Conservation (phyloP, 306 rosid species). For the Corylus heterophylla region DNA sequence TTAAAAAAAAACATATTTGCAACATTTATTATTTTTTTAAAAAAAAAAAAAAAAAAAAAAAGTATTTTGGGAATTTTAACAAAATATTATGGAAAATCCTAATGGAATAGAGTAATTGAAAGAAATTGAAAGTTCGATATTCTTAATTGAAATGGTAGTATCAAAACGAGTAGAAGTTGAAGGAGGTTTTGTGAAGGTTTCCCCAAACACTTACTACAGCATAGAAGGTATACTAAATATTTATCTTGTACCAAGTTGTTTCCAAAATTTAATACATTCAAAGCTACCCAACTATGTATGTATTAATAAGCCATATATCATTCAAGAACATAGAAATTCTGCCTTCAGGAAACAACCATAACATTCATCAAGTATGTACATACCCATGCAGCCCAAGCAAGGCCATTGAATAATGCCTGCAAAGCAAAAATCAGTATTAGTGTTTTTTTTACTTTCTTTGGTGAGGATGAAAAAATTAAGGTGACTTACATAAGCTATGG, state of each 20-base stretch:
- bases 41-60: too few species aligned
- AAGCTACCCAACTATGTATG: background rate
- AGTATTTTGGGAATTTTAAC: too few species aligned
- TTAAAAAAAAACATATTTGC: too few species aligned
- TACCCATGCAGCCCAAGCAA: slow-evolving; percentile 97
- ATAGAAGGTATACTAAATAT: background rate
- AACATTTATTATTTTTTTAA: too few species aligned
- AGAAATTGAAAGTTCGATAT: too few species aligned
- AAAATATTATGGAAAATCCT: too few species aligned
- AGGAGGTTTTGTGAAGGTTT: background rate
- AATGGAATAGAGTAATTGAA: too few species aligned
- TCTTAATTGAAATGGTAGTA: too few species aligned
- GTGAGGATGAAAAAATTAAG: slow-evolving; percentile 1
- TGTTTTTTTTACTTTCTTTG: background rate
- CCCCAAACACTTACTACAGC: background rate
- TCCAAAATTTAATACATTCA: background rate
- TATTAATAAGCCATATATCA: background rate
- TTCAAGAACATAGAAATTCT: background rate
- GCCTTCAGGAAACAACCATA: background rate
- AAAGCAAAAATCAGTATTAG: slow-evolving; percentile 16
- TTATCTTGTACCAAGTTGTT: background rate
- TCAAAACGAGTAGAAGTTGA: background rate
- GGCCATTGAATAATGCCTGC: slow-evolving; percentile 76
- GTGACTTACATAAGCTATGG: slow-evolving; percentile 75
- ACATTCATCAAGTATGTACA: slow-evolving; percentile 17